Evolutionary conservation across 208 protist species (phyloP), one percentile per base, ranked within the genome.

Genomic region (Leishmania arabica): DNA sequence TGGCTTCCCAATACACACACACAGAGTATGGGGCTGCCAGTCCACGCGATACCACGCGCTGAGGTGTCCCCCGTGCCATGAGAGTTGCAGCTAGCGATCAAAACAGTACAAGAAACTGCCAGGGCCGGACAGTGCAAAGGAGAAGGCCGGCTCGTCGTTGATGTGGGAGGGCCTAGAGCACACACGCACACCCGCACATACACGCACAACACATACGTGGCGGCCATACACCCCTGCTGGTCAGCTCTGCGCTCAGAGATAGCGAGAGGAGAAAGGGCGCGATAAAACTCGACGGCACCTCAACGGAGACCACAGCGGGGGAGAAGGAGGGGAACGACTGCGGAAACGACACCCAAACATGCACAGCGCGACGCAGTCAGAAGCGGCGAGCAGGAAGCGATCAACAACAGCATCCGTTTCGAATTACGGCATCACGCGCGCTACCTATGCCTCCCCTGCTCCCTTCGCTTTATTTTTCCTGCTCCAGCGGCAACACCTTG

Each of bases 401-500:
- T 5, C 5, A 31, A 17, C 9, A 42, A 4, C 40, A 51, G 42
- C 40, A 11, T n/a, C 45, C 11, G 27, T 9, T 53, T 7, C 17
- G 1, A 51, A 17, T 8, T 37, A 19, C 40, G 3, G 51, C 11
- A 47, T 6, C 69, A 73, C 69, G 69, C 27, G 40, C 40, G 27
- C 45, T 34, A 53, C 69, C 9, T 27, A 73, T 53, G 4, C 34
- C 37, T 34, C 42, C 21, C 31, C 40, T 24, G 2, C 60, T 19
- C 60, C n/a, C n/a, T 49, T 1, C 45, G 45, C 45, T 49, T 49
- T 49, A 49, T 27, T 37, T 34, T 31, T 24, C 64, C 47, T 81
- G 64, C 19, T 68, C 51, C 37, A 86, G 45, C 6, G 88, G 91
- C 31, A 99, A 79, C 31, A 98, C 89, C 85, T 99, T 99, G 86